phyloP scores from a whole-genome alignment of 495 filamentous ascomycete species.

The Cetradonia linearis region DNA sequence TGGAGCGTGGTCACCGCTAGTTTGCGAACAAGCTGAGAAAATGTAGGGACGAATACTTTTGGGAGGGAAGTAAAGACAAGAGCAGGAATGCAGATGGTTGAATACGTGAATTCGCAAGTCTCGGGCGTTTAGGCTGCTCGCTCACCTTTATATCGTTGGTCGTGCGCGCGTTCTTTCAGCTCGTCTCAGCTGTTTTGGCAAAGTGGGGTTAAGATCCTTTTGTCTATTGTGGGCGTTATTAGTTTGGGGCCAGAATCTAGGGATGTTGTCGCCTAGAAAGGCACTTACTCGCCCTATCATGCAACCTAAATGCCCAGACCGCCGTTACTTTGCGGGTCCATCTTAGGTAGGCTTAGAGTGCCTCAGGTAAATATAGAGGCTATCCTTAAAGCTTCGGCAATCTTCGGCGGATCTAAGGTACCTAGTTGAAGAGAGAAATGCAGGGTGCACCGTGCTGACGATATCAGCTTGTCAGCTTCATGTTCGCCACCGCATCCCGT shows the following conservation, averaged over 20 bases:
- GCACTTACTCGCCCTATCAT: neutral
- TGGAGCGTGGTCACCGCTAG: neutral
- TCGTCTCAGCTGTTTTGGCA: neutral
- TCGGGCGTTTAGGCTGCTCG: neutral
- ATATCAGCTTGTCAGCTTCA: neutral
- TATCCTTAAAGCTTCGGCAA: neutral
- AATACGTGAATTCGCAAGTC: neutral
- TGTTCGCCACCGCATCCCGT: neutral
- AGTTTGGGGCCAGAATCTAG: no score
- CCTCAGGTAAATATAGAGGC: neutral
- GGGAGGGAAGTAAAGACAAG: neutral
- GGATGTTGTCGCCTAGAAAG: no score
- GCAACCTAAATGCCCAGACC: neutral
- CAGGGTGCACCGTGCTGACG: neutral
- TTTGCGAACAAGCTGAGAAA: neutral
- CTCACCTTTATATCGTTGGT: neutral
- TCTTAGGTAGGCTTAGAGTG: neutral
- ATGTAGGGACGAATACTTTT: neutral
- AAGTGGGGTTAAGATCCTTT: neutral
- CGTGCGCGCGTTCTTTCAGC: neutral
- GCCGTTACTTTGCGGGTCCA: neutral
- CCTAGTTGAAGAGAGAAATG: neutral
- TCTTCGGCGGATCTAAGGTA: neutral
- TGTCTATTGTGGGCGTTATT: neutral
- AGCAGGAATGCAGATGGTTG: neutral